Conservation (phyloP, 768 basidiomycete genomes). For the Suillus plorans region DNA sequence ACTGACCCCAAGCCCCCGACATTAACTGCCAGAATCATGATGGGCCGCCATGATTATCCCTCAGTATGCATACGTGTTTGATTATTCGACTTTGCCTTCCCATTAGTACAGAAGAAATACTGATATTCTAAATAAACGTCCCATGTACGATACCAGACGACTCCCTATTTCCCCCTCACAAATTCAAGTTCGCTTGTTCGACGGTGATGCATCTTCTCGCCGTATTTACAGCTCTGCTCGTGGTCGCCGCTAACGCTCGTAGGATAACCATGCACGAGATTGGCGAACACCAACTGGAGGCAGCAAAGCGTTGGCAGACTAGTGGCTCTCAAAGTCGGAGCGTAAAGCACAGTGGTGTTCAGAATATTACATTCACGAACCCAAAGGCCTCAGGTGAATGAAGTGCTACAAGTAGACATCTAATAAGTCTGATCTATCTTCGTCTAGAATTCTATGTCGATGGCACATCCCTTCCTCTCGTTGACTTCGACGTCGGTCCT, state of each 20-base stretch:
- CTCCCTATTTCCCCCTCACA: background rate
- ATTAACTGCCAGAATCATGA: too few species aligned
- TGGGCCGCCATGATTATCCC: too few species aligned
- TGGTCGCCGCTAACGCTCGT: conserved; percentile 11
- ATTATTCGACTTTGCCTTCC: too few species aligned
- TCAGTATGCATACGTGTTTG: too few species aligned
- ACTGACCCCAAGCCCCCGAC: too few species aligned
- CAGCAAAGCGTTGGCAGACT: conserved; percentile 41
- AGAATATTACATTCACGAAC: conserved; percentile 73
- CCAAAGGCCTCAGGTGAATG: conserved; percentile 57
- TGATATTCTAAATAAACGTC: background rate
- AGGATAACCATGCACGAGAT: conserved; percentile 41
- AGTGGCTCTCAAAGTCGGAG: background rate
- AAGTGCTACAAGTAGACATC: background rate
- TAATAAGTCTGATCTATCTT: background rate
- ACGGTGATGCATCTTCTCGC: conserved; percentile 16
- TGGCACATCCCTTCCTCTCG: conserved; percentile 61
- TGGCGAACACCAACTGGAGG: conserved; percentile 45
- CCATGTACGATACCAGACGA: background rate
- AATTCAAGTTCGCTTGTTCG: background rate
- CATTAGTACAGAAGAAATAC: too few species aligned
- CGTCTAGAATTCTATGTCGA: conserved; percentile 68
- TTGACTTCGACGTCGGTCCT: conserved; percentile 72
- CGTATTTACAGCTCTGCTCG: conserved; percentile 13
- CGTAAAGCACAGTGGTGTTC: conserved; percentile 25